Evolutionary conservation across 2,329 filamentous ascomycete species (phyloP).

Genomic region (Claviceps spartinae): DNA sequence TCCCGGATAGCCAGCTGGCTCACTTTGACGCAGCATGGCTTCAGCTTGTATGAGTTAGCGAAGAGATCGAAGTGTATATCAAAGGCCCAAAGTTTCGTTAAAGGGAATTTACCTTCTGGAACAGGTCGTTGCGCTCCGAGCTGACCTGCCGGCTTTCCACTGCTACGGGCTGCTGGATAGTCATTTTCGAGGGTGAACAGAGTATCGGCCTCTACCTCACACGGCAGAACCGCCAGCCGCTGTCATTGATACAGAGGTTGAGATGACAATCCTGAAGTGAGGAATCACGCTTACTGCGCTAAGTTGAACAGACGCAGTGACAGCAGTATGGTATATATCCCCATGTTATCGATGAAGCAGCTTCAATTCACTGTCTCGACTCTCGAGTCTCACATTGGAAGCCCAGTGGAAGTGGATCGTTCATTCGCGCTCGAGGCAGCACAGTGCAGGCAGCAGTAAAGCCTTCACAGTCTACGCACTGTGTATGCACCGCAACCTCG

Average conservation of each 20-base stretch:
- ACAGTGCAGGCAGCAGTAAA: background rate
- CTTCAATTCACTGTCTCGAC: background rate
- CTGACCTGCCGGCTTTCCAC: slow-evolving; percentile 8
- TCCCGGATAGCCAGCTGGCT: slow-evolving; percentile 42
- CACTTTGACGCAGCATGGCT: slow-evolving; percentile 47
- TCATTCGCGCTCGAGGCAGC: background rate
- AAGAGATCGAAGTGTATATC: too few relatives aligned
- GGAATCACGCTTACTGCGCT: too few relatives aligned
- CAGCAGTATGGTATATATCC: background rate
- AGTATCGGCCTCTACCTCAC: slow-evolving; percentile 1
- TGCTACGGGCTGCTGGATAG: background rate
- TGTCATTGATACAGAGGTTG: background rate
- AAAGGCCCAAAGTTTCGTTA: background rate
- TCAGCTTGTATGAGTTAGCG: slow-evolving; percentile 33
- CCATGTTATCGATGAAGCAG: background rate
- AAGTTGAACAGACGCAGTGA: background rate
- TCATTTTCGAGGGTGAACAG: background rate
- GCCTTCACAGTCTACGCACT: background rate
- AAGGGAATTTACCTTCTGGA: slow-evolving; percentile 18
- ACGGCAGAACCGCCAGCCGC: background rate
- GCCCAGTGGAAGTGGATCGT: background rate
- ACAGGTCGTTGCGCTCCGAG: slow-evolving; percentile 21
- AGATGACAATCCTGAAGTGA: background rate
- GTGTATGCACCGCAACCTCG: background rate
- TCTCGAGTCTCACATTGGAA: background rate